Evolutionary conservation across 2,329 filamentous ascomycete species (phyloP).

Genomic region (Colletotrichum orbiculare): DNA sequence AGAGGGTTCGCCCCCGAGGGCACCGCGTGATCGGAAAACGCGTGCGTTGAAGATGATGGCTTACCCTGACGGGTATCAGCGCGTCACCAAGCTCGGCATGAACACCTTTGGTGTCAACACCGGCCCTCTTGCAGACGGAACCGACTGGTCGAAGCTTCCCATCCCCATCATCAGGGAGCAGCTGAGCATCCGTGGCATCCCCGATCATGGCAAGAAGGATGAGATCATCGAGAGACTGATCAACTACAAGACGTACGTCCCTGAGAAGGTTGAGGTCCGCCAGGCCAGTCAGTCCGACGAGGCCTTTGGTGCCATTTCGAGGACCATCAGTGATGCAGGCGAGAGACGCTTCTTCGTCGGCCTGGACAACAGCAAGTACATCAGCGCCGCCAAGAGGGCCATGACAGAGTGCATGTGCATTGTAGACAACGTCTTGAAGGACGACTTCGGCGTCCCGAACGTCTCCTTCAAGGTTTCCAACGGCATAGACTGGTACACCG

Average conservation of each 20-base stretch:
- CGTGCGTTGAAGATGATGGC: neutral
- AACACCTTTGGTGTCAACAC: conserved; percentile 28
- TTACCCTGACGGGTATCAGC: conserved; percentile 23
- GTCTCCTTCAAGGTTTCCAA: conserved; percentile 4
- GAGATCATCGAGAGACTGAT: conserved; percentile 24
- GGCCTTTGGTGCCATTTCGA: conserved; percentile 8
- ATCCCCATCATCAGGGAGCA: conserved; percentile 32
- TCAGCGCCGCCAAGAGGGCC: conserved; percentile 20
- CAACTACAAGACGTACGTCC: conserved; percentile 17
- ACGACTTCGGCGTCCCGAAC: neutral
- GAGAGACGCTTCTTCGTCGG: conserved; percentile 2
- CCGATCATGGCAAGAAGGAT: conserved; percentile 12
- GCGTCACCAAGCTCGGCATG: conserved; percentile 23
- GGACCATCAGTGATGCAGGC: neutral
- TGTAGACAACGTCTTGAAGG: conserved; percentile 14
- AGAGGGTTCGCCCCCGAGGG: neutral
- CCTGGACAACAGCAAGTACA: conserved; percentile 3
- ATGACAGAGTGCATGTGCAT: conserved; percentile 23
- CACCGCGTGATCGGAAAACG: neutral
- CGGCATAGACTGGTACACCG: conserved; percentile 11
- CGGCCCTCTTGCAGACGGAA: conserved; percentile 29
- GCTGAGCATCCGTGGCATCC: conserved; percentile 25
- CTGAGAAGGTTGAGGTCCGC: conserved; percentile 4
- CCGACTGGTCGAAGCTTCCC: conserved; percentile 24
- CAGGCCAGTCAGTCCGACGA: neutral